Evolutionary conservation across 2,329 filamentous ascomycete species (phyloP).

Genomic region (Microcera coccophila): DNA sequence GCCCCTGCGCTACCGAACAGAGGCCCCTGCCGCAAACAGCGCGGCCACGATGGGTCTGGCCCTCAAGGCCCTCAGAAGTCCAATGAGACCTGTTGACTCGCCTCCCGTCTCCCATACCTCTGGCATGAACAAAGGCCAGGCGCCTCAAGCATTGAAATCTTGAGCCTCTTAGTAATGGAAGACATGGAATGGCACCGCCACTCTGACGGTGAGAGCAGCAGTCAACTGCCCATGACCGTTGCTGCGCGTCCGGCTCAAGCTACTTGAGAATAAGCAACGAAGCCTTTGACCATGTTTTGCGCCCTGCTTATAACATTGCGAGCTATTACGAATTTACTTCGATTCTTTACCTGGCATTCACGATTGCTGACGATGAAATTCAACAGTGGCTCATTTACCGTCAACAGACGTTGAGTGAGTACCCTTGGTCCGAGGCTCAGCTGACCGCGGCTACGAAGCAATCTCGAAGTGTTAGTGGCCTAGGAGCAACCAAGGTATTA

Average conservation of each 20-base stretch:
- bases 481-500: too few species aligned
- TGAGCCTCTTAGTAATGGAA: neutral
- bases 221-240: slow-evolving; percentile 1
- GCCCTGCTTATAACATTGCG: neutral
- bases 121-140: too few species aligned
- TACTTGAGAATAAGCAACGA: neutral
- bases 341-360: too few species aligned
- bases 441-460: neutral
- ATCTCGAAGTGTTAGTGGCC: neutral
- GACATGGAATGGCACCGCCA: slow-evolving; percentile 4
- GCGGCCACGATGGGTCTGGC: slow-evolving; percentile 4
- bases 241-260: neutral
- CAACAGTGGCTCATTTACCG: too few species aligned
- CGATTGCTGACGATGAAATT: neutral
- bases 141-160: too few species aligned
- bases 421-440: too few species aligned
- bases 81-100: slow-evolving; percentile 1
- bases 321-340: neutral
- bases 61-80: slow-evolving; percentile 10
- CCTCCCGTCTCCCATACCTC: neutral
- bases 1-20: slow-evolving; percentile 6
- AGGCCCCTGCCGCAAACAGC: slow-evolving; percentile 7
- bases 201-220: slow-evolving; percentile 13
- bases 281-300: neutral
- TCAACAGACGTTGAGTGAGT: too few species aligned